These are phyloP conservation scores for Phaffia tasmanica DNA, from an alignment of 768 basidiomycete genomes.

Conservation along the genomic window DNA sequence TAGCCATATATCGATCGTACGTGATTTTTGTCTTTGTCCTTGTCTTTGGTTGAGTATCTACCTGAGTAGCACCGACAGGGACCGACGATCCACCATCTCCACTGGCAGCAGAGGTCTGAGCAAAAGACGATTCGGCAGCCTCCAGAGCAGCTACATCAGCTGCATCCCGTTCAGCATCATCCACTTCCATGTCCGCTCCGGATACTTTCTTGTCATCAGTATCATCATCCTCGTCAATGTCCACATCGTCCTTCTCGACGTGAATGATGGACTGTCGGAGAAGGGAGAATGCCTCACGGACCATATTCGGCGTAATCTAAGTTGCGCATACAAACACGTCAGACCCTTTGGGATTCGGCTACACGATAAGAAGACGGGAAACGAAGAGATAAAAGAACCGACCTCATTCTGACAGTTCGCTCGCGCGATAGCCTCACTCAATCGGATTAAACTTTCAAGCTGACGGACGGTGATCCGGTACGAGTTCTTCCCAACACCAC, in stretches of 20 bases:
- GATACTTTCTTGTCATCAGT: slow-evolving; percentile 32
- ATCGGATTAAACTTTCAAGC: slow-evolving; percentile 93
- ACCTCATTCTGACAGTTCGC: slow-evolving; percentile 94
- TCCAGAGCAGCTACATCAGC: slow-evolving; percentile 49
- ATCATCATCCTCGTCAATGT: slow-evolving; percentile 77
- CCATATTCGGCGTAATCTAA: slow-evolving; percentile 84
- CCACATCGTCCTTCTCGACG: slow-evolving; percentile 96
- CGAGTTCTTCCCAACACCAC: slow-evolving; percentile 76
- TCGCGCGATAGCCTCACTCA: slow-evolving; percentile 92
- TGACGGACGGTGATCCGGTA: slow-evolving; percentile 97
- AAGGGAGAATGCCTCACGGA: slow-evolving; percentile 88
- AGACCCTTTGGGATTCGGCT: neutral
- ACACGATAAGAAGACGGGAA: neutral
- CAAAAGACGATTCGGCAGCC: slow-evolving; percentile 32
- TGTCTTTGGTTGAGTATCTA: slow-evolving; percentile 24
- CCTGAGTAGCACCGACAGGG: slow-evolving; percentile 35
- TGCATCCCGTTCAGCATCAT: slow-evolving; percentile 31
- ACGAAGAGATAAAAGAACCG: slow-evolving; percentile 27
- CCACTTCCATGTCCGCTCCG: slow-evolving; percentile 51
- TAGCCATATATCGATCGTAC: slow-evolving; percentile 83
- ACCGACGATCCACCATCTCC: slow-evolving; percentile 33
- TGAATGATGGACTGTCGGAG: slow-evolving; percentile 96
- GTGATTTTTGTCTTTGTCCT: slow-evolving; percentile 90
- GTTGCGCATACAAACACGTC: neutral
- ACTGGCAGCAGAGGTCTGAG: slow-evolving; percentile 25